A percentile compares a stretch with the other conserved stretches of the same genome.
These are phyloP conservation scores for Protea cynaroides DNA, from an alignment of 164 flowering plant species.

Conservation along the genomic window DNA sequence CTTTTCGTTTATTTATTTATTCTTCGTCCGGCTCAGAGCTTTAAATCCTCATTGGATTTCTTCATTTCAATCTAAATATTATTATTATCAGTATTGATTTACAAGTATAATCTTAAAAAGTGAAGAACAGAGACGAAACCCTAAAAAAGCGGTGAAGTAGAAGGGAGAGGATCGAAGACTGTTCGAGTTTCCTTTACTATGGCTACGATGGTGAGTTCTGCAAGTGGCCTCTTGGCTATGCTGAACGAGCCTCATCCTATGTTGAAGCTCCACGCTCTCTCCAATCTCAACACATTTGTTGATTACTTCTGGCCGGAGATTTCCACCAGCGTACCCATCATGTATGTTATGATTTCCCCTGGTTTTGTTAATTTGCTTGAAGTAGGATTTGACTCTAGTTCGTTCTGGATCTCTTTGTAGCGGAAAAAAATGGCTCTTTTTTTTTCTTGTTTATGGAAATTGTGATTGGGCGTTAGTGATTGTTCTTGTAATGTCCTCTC, in stretches of 20 bases:
- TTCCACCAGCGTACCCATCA: conserved; percentile 75
- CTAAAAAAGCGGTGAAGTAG: neutral
- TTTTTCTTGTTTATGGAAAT: neutral
- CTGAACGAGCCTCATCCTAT: conserved; percentile 70
- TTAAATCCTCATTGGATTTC: neutral
- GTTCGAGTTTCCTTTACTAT: neutral
- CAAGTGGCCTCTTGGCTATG: conserved; percentile 86
- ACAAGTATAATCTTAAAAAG: too few species aligned
- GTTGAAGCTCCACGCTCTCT: conserved; percentile 82
- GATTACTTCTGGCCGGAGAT: conserved; percentile 93
- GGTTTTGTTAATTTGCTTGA: neutral
- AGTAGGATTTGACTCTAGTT: too few species aligned
- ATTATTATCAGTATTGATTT: too few species aligned
- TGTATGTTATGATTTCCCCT: conserved; percentile 28
- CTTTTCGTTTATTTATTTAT: neutral
- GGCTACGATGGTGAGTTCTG: conserved; percentile 79
- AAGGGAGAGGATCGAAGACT: neutral
- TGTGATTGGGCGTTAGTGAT: neutral
- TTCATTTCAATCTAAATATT: too few species aligned
- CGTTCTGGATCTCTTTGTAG: neutral
- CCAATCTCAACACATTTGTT: conserved; percentile 64
- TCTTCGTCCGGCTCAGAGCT: neutral
- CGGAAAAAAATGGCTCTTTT: neutral
- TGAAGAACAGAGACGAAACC: neutral
- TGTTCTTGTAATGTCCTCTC: neutral